A percentile compares a stretch with the other conserved stretches of the same genome.
Conservation (phyloP, 2,329 filamentous ascomycete species). For the Pezicula radicicola region DNA sequence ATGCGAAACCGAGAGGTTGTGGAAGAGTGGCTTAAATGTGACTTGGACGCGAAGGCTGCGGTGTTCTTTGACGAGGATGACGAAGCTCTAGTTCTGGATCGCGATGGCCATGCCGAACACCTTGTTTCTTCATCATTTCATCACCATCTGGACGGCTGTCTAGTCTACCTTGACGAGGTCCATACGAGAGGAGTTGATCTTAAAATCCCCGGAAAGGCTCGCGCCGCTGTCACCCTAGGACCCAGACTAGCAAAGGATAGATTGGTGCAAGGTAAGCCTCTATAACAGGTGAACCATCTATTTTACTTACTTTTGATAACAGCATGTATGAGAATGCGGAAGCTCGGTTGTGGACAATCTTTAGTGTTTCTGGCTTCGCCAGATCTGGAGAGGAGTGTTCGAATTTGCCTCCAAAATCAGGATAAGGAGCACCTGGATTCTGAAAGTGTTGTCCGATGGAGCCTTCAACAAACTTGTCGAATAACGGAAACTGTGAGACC, state of each 20-base stretch:
- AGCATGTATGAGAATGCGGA: conserved; percentile 60
- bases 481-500: conserved; percentile 54
- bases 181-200: conserved; percentile 24
- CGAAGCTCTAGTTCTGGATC: conserved; percentile 13
- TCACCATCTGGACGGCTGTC: conserved; percentile 14
- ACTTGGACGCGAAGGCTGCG: conserved; percentile 9
- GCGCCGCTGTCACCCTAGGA: conserved; percentile 19
- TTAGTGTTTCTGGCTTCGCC: conserved; percentile 52
- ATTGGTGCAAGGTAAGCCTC: conserved; percentile 52
- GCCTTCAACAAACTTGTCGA: conserved; percentile 58
- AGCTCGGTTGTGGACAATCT: conserved; percentile 52
- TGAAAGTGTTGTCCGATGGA: conserved; percentile 52
- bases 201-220: conserved; percentile 12
- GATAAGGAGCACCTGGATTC: conserved; percentile 35
- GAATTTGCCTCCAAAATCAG: conserved; percentile 28
- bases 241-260: conserved; percentile 21
- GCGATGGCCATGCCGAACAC: conserved; percentile 31
- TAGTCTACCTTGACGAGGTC: conserved; percentile 25
- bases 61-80: conserved; percentile 19
- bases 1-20: conserved; percentile 39
- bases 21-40: conserved; percentile 17
- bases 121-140: conserved; percentile 18
- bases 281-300: conserved; percentile 4
- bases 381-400: conserved; percentile 59
- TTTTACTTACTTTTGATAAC: conserved; percentile 8